phyloP scores from a whole-genome alignment of 768 basidiomycete species.

The Lentinula raphanica region DNA sequence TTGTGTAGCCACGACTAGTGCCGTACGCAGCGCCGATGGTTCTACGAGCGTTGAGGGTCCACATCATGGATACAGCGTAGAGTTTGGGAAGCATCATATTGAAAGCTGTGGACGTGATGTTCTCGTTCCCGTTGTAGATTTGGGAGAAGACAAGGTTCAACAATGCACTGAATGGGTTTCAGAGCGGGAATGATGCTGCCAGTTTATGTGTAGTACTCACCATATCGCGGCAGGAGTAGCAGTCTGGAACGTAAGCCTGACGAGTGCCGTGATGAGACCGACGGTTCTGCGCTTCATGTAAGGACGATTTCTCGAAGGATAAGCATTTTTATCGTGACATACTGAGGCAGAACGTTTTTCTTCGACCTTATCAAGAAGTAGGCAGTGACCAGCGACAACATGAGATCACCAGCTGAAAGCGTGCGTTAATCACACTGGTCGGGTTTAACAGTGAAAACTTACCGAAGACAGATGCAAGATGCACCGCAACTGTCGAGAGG shows the following conservation, averaged over 20 bases:
- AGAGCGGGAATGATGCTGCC: background rate
- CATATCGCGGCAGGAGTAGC: slow-evolving; percentile 29
- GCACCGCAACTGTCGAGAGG: background rate
- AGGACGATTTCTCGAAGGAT: background rate
- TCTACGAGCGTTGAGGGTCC: slow-evolving; percentile 28
- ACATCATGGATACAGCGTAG: slow-evolving; percentile 33
- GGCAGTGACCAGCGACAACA: slow-evolving; percentile 21
- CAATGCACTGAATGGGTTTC: slow-evolving; percentile 20
- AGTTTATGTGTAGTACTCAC: slow-evolving; percentile 15
- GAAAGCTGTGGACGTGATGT: slow-evolving; percentile 23
- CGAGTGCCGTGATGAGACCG: slow-evolving; percentile 22
- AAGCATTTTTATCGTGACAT: background rate
- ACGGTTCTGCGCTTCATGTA: slow-evolving; percentile 14
- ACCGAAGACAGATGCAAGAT: background rate
- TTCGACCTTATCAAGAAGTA: slow-evolving; percentile 25
- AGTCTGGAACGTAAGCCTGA: slow-evolving; percentile 26
- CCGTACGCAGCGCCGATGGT: slow-evolving; percentile 13
- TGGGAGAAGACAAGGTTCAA: slow-evolving; percentile 31
- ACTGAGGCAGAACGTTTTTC: slow-evolving; percentile 25
- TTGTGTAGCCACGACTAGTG: background rate
- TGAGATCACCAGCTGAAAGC: slow-evolving; percentile 23
- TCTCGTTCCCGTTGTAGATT: slow-evolving; percentile 17
- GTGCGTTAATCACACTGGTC: background rate
- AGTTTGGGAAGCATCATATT: slow-evolving; percentile 27
- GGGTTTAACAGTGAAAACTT: background rate